Percentiles rank a stretch among this genome's conserved stretches.
Conservation (phyloP, 2,329 filamentous ascomycete species). For the Ampelomyces quisqualis region DNA sequence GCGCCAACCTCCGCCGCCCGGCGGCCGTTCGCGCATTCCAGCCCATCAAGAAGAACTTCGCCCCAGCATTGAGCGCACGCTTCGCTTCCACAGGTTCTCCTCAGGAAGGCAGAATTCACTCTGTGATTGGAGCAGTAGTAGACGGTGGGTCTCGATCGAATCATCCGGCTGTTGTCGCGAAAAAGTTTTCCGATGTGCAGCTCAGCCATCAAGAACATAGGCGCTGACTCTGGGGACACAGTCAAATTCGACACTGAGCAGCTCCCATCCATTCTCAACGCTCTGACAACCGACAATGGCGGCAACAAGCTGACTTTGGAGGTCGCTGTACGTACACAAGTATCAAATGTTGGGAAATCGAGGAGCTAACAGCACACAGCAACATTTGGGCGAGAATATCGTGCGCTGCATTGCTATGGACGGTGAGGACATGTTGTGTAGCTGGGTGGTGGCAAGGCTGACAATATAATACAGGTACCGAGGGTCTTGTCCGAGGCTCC, state of each 20-base stretch:
- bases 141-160: conserved; percentile 60
- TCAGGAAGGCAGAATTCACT: conserved; percentile 64
- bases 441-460: conserved; percentile 13
- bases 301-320: conserved; percentile 94
- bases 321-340: conserved; percentile 61
- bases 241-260: conserved; percentile 96
- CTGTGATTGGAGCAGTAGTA: conserved; percentile 98
- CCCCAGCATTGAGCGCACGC: conserved; percentile 60
- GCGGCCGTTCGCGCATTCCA: conserved; percentile 56
- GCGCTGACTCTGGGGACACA: conserved; percentile 51
- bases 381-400: conserved; percentile 68
- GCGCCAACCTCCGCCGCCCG: conserved; percentile 61
- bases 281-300: conserved; percentile 86
- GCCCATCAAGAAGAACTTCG: conserved; percentile 58
- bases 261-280: conserved; percentile 96
- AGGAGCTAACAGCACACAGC: no score
- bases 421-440: conserved; percentile 55
- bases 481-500: conserved; percentile 95
- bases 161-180: conserved; percentile 42
- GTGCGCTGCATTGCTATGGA: conserved; percentile 99
- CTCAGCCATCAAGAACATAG: conserved; percentile 26
- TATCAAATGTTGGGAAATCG: no score
- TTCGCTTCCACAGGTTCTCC: conserved; percentile 61
- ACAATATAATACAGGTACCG: conserved; percentile 69
- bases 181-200: conserved; percentile 41